phyloP scores from a whole-genome alignment of 192 early-diverging fungal species.

The Cetraspora pellucida region DNA sequence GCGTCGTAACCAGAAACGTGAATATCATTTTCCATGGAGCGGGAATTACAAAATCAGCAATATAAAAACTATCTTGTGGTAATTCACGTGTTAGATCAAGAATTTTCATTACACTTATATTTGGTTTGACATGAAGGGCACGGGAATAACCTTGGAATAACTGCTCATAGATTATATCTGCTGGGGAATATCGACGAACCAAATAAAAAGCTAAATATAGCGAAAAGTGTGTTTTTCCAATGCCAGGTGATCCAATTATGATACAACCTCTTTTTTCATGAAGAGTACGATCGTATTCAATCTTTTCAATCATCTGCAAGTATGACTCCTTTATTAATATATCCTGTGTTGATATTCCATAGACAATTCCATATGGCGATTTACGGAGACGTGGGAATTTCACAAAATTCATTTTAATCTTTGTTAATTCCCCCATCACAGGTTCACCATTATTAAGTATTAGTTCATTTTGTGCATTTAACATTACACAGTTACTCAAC shows the following conservation, averaged over 20 bases:
- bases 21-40: slow-evolving; percentile 2
- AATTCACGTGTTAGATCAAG: slow-evolving; percentile 3
- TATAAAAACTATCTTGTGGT: slow-evolving; percentile 17
- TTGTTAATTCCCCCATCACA: slow-evolving; percentile 3
- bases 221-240: slow-evolving; percentile 24
- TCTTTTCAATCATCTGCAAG: neutral
- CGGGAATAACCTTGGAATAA: neutral
- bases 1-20: slow-evolving; percentile 11
- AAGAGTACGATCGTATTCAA: neutral
- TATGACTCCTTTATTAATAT: slow-evolving; percentile 23
- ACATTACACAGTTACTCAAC: slow-evolving; percentile 8
- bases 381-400: slow-evolving; percentile 13
- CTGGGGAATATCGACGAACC: slow-evolving; percentile 16
- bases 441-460: slow-evolving; percentile 14
- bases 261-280: neutral
- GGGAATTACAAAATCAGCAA: slow-evolving; percentile 19
- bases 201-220: slow-evolving; percentile 25
- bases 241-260: neutral
- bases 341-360: slow-evolving; percentile 19
- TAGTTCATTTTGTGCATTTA: slow-evolving; percentile 3
- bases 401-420: slow-evolving; percentile 10
- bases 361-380: slow-evolving; percentile 10
- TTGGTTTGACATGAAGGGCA: slow-evolving; percentile 1
- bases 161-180: slow-evolving; percentile 17
- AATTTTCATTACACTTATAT: slow-evolving; percentile 15